Conservation (phyloP, 1,284 basidiomycete species). For the Coriolopsis trogii region DNA sequence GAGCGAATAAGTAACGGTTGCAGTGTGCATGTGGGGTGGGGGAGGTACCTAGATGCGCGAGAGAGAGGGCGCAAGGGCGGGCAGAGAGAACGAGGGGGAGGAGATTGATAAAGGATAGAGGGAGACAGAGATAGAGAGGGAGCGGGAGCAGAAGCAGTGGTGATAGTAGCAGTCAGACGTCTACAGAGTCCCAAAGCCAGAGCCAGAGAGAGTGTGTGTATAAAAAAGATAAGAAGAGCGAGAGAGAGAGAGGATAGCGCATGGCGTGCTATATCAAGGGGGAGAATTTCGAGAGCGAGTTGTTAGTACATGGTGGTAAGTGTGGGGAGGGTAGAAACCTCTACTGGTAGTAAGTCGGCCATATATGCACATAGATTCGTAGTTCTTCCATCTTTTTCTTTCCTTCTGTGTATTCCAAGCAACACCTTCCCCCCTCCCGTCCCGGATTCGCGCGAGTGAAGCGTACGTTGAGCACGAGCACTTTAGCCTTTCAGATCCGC, state of each 20-base stretch:
- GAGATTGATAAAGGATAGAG: not conserved
- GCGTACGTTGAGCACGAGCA: not conserved
- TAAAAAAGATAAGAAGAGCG: no score
- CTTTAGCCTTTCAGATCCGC: constrained; percentile 48
- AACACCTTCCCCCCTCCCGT: no score
- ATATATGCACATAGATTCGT: constrained; percentile 13
- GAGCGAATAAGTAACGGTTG: constrained; percentile 29
- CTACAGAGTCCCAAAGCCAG: constrained; percentile 28
- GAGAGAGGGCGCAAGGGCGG: no score
- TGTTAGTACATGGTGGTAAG: constrained; percentile 28
- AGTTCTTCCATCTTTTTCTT: constrained; percentile 8
- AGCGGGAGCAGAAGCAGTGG: constrained; percentile 5
- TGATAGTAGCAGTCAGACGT: constrained; percentile 14
- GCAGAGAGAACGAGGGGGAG: not conserved
- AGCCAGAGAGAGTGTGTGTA: no score
- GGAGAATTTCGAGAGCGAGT: constrained; percentile 14
- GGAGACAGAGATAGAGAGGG: not conserved
- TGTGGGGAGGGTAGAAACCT: constrained; percentile 24
- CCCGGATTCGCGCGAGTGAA: no score
- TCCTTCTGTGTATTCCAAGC: no score
- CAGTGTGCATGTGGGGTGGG: constrained; percentile 18
- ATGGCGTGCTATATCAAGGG: no score
- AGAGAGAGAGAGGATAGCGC: constrained; percentile 4
- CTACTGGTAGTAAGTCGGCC: constrained; percentile 18
- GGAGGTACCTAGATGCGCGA: no score